Percentiles rank a stretch among this genome's conserved stretches.
These are phyloP conservation scores for Filobasidium floriforme DNA, from an alignment of 768 basidiomycete species.

Conservation along the genomic window DNA sequence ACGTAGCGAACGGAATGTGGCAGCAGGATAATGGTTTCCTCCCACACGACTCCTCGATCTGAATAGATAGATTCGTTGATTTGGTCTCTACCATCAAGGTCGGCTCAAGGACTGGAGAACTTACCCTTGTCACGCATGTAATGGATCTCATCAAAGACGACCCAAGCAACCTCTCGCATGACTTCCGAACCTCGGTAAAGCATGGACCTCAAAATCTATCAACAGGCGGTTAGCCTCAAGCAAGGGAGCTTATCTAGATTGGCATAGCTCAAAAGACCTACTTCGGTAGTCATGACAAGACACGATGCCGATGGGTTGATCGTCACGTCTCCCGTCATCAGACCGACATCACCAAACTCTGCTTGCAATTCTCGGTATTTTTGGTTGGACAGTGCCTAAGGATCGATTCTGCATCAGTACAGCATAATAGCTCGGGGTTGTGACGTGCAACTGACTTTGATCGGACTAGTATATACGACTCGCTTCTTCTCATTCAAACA, in stretches of 20 bases:
- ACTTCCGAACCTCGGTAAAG: conserved; percentile 96
- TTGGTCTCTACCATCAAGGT: neutral
- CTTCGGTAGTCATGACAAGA: conserved; percentile 96
- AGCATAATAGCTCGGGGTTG: no score
- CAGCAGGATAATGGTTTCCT: conserved; percentile 88
- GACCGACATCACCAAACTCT: conserved; percentile 93
- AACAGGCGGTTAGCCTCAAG: neutral
- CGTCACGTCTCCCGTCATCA: conserved; percentile 99
- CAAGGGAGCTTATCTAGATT: neutral
- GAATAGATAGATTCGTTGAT: neutral
- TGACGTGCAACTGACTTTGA: conserved; percentile 52
- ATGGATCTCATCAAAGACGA: conserved; percentile 98
- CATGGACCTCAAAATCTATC: conserved; percentile 94
- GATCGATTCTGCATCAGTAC: neutral
- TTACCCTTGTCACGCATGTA: conserved; percentile 78
- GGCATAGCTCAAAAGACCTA: conserved; percentile 43
- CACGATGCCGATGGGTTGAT: conserved; percentile 96
- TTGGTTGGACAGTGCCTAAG: conserved; percentile 91
- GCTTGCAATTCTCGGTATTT: conserved; percentile 97
- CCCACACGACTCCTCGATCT: conserved; percentile 97
- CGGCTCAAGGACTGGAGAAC: neutral
- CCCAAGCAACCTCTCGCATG: conserved; percentile 99
- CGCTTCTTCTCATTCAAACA: conserved; percentile 87
- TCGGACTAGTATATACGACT: conserved; percentile 98
- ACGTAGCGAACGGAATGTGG: conserved; percentile 95